Conservation (phyloP, 345 rosid species). For the Citropsis articulata region DNA sequence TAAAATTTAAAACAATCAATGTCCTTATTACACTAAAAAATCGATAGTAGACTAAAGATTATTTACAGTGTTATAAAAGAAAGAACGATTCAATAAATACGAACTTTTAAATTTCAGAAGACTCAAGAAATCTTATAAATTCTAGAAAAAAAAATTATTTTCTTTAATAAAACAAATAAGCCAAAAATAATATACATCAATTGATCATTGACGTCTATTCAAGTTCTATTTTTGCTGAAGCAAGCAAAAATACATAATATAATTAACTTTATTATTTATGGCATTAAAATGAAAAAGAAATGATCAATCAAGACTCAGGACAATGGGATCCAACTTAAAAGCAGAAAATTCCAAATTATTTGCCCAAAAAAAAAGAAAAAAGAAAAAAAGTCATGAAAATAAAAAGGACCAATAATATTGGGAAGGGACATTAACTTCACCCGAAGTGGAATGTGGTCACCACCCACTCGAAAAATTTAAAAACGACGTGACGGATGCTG, state of each 20-base stretch:
- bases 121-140: too few relatives aligned
- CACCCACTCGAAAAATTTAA: neutral
- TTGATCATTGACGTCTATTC: too few relatives aligned
- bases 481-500: slow-evolving; percentile 10
- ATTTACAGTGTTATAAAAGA: too few relatives aligned
- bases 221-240: too few relatives aligned
- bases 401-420: neutral
- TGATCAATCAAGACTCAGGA: neutral
- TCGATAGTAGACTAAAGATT: too few relatives aligned
- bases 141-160: neutral
- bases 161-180: neutral
- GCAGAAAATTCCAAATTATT: neutral
- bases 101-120: too few relatives aligned
- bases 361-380: slow-evolving; percentile 1
- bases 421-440: neutral
- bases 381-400: neutral
- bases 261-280: neutral
- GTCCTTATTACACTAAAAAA: too few relatives aligned
- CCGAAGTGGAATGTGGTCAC: slow-evolving; percentile 19
- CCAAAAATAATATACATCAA: neutral
- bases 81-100: too few relatives aligned
- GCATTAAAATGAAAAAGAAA: neutral
- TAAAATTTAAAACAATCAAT: too few relatives aligned
- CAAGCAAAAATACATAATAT: neutral
- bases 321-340: slow-evolving; percentile 6